A percentile compares a stretch with the other conserved stretches of the same genome.
phyloP scores from a whole-genome alignment of 2,329 filamentous ascomycete genomes.

The Aquanectria penicillioides region DNA sequence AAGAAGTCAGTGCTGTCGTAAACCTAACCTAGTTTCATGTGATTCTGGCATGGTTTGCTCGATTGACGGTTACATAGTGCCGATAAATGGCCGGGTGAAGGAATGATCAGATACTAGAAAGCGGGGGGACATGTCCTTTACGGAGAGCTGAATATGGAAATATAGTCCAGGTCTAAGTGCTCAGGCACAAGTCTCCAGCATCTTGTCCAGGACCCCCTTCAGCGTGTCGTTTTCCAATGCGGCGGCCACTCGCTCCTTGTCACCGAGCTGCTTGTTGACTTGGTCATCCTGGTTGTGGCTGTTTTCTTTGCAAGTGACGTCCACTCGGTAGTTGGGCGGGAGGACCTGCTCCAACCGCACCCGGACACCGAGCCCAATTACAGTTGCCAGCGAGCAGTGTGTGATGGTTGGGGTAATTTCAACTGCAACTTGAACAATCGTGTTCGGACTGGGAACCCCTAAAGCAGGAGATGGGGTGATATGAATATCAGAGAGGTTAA shows the following conservation, averaged over 20 bases:
- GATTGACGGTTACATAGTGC: slow-evolving; percentile 12
- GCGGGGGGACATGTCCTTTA: neutral
- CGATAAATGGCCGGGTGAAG: slow-evolving; percentile 6
- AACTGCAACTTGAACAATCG: slow-evolving; percentile 79
- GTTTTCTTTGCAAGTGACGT: slow-evolving; percentile 94
- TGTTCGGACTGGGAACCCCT: slow-evolving; percentile 58
- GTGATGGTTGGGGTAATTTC: slow-evolving; percentile 96
- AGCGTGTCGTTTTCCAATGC: slow-evolving; percentile 93
- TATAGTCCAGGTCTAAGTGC: neutral
- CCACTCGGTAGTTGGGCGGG: slow-evolving; percentile 89
- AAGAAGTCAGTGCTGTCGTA: neutral
- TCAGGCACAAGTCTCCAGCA: slow-evolving; percentile 86
- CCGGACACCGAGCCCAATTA: slow-evolving; percentile 92
- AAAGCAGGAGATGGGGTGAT: slow-evolving; percentile 63
- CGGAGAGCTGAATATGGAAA: slow-evolving; percentile 1
- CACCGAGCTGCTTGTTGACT: slow-evolving; percentile 94
- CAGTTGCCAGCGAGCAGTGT: slow-evolving; percentile 94
- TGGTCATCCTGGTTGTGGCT: slow-evolving; percentile 96
- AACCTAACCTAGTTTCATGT: slow-evolving; percentile 5
- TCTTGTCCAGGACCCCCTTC: slow-evolving; percentile 88
- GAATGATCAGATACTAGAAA: slow-evolving; percentile 1
- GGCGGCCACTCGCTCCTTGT: slow-evolving; percentile 96
- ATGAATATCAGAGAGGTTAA: slow-evolving; percentile 93
- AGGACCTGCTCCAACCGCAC: slow-evolving; percentile 91
- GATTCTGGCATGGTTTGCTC: slow-evolving; percentile 12